Evolutionary conservation across 23 red algal species (phyloP), one percentile per base, ranked within the genome.

Genomic region (Gracilariopsis chorda): DNA sequence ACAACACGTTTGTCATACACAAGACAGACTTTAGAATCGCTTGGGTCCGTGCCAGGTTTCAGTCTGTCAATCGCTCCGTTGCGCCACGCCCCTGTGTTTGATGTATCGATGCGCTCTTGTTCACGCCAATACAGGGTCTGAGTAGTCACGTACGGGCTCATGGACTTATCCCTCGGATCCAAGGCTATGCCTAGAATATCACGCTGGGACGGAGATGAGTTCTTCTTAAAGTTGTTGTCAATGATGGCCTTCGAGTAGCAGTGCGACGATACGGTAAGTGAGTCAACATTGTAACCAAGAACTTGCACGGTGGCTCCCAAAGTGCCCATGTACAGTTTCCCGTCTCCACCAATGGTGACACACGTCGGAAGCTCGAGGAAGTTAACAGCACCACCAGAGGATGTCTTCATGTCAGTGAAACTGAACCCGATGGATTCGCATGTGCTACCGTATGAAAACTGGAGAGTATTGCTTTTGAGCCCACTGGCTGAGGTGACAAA

Each of bases 1-100:
- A 91, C 88, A 61, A 91, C 72, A 55, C 88, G 88, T 57, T 80
- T 65, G 28, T 91, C 88, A 28, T 49, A 91, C 19, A 82, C 88
- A 19, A 91, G 40, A 46, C 88, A 91, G 39, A 73, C 63, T 13
- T 51, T 49, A 1, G 85, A 27, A 33, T 89, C 53, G 13, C 29
- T 60, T 17, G 85, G 75, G 37, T 80, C 77, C 0, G 51, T 82
- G 35, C 62, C 61, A 0, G 77, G 75, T 35, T 47, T 68, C 73
- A 91, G 51, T 16, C 88, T 73, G 24, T 91, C 88, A 42, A 91
- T 71, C 27, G 75, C 77, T 46, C 88, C 88, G 36, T 91, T 91
- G 33, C 45, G 28, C 88, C 88, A 91, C 12, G 75, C 88, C 1
- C 7, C 59, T 30, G 47, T 80, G 59, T 72, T 82, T 46, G 61